Base-by-base conservation (phyloP, 768 basidiomycete genomes). In the Calocybe indica region DNA sequence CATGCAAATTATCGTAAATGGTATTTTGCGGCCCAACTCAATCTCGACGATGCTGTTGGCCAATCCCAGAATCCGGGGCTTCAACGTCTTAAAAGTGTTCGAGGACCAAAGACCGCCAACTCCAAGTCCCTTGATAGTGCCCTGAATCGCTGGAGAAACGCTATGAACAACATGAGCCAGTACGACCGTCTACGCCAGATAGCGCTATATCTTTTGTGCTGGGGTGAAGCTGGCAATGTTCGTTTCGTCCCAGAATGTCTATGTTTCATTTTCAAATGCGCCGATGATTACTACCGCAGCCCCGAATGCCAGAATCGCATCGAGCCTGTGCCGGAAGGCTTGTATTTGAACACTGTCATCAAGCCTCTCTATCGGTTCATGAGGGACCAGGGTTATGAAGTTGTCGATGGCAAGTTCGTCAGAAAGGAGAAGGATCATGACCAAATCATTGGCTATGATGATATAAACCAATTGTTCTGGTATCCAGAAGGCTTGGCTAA, bases 181-280 rank as follows among this genome's bases (percentile, higher is more conserved):
- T 99, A 99, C 68, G 96, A 99, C 63, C 85, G 94, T 60, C 79
- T 98, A 37, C 86, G 96, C 10, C 96, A 99, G 66, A 82, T 99
- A 52, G 94, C 96, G 2, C 83, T 99, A 37, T 99, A 85, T 64
- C 79, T 99, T 44, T 79, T 99, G 39, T 96, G 93, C 63, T 99
- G 96, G 96, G 96, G 94, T 46, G 96, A 99, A 69, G 96, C 85
- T 0, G 94, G 92, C 45, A 96, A 98, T 60, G 89, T 99, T 43
- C 86, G 96, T 52, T 98, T 98, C 68, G 86, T 92, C 14, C 94
- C 96, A 8, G 96, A 99, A 62, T 91, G 88, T 57, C 70, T 99
- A 40, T 97, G 95, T 74, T 99, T 98, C 79, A 95, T 99, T 62
- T 98, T 98, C 85, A 99, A 99, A 69, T 99, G 96, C 61, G 96